These are phyloP conservation scores for Fusarium sp. DNA, from an alignment of 2,329 filamentous ascomycete genomes.

Conservation along the genomic window DNA sequence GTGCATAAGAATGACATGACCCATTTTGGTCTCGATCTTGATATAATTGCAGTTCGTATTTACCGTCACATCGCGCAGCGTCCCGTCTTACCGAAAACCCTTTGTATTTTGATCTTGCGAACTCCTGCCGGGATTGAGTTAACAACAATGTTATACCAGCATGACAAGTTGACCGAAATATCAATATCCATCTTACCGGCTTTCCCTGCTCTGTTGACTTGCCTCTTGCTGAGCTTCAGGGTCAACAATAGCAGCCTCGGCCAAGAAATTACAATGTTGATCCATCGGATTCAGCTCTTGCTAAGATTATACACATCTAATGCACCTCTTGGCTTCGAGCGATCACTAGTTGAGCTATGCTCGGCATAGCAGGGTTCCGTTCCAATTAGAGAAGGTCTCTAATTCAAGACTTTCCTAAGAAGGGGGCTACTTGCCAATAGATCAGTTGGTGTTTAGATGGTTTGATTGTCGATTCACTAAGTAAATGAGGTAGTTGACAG, in stretches of 20 bases:
- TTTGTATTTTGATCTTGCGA: constrained; percentile 1
- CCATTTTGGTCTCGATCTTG: constrained; percentile 28
- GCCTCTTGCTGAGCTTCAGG: not conserved
- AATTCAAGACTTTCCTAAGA: constrained; percentile 11
- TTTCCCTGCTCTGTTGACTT: constrained; percentile 12
- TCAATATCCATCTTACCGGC: not conserved
- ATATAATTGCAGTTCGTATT: constrained; percentile 39
- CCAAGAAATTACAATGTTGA: constrained; percentile 39
- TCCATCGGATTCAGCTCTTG: constrained; percentile 37
- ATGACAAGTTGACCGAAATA: constrained; percentile 9
- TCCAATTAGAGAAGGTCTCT: constrained; percentile 31
- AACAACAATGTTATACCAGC: not conserved
- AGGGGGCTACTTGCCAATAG: constrained; percentile 12
- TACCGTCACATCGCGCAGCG: constrained; percentile 24
- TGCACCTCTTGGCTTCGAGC: constrained; percentile 37
- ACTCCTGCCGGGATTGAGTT: not conserved
- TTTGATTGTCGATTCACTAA: constrained; percentile 11
- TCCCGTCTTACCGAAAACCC: constrained; percentile 11
- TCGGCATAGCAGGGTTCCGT: constrained; percentile 27
- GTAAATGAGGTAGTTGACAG: constrained; percentile 3
- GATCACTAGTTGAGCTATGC: constrained; percentile 21
- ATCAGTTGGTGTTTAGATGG: constrained; percentile 2
- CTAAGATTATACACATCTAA: constrained; percentile 40
- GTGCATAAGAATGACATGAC: constrained; percentile 18
- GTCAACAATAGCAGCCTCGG: constrained; percentile 8